phyloP scores from a whole-genome alignment of 345 rosid genomes.

The Dovyalis caffra region DNA sequence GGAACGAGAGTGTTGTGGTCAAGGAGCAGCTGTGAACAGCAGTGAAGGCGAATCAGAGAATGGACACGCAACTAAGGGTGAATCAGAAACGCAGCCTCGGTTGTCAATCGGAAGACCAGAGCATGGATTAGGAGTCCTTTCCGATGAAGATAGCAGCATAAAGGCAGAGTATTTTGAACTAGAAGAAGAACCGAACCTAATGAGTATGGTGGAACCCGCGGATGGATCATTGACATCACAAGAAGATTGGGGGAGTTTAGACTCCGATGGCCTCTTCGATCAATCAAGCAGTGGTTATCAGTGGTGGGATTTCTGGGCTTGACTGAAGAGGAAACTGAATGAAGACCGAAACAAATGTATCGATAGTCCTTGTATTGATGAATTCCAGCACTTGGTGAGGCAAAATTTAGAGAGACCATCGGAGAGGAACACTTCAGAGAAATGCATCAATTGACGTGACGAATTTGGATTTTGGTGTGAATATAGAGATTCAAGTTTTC shows the following conservation, averaged over 20 bases:
- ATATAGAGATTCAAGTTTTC: background rate
- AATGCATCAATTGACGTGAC: background rate
- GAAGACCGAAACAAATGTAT: background rate
- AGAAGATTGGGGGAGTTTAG: constrained; percentile 68
- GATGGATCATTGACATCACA: constrained; percentile 66
- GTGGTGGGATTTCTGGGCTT: constrained; percentile 86
- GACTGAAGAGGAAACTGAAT: background rate
- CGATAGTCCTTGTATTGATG: constrained; percentile 9
- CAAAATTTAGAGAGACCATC: background rate
- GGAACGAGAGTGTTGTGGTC: constrained; percentile 32
- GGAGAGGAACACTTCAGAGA: constrained; percentile 4
- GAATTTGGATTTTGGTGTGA: background rate
- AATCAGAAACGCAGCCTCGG: constrained; percentile 37
- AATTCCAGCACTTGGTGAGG: background rate
- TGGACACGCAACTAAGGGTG: constrained; percentile 30
- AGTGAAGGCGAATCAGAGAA: constrained; percentile 47
- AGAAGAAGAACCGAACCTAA: constrained; percentile 53
- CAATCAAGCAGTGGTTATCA: constrained; percentile 48
- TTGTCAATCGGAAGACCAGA: constrained; percentile 33
- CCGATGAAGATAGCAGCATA: constrained; percentile 45
- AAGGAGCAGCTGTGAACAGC: constrained; percentile 21
- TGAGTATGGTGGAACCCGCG: constrained; percentile 53
- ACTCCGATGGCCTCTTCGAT: constrained; percentile 52
- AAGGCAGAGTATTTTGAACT: constrained; percentile 59
- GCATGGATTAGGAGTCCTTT: constrained; percentile 32